Evolutionary conservation across 1,139 yeast genomes (phyloP).

Genomic region (Kurtzmaniella natalensis): DNA sequence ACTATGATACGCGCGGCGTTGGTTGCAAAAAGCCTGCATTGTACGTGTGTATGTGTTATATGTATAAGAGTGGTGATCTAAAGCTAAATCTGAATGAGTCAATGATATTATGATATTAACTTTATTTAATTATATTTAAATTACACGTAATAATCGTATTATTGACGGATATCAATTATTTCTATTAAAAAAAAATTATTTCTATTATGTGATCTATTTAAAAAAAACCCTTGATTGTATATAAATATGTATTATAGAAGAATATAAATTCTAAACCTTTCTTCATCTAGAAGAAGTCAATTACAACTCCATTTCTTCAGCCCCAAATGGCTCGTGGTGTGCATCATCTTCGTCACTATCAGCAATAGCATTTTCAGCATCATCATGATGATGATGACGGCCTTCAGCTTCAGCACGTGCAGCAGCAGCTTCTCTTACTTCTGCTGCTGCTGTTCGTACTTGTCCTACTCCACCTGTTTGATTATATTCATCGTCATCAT

Average conservation of each 20-base stretch:
- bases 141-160: too few relatives aligned
- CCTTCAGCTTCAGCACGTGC: slow-evolving; percentile 1
- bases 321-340: slow-evolving; percentile 56
- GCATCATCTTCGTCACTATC: slow-evolving; percentile 38
- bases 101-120: too few relatives aligned
- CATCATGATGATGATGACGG: slow-evolving; percentile 16
- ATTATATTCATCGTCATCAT: slow-evolving; percentile 62
- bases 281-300: not conserved
- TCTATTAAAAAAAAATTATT: too few relatives aligned
- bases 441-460: slow-evolving; percentile 7
- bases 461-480: slow-evolving; percentile 8
- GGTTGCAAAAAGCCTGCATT: too few relatives aligned
- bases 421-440: slow-evolving; percentile 3
- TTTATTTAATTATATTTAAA: too few relatives aligned
- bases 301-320: slow-evolving; percentile 66
- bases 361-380: slow-evolving; percentile 36
- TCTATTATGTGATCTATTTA: too few relatives aligned
- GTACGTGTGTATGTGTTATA: too few relatives aligned
- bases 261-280: not conserved
- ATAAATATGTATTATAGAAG: not conserved
- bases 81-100: too few relatives aligned
- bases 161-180: too few relatives aligned
- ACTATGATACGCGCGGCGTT: too few relatives aligned
- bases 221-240: too few relatives aligned
- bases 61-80: too few relatives aligned